Base-by-base conservation (phyloP, 495 filamentous ascomycete genomes). In the Podospora pseudocomata region DNA sequence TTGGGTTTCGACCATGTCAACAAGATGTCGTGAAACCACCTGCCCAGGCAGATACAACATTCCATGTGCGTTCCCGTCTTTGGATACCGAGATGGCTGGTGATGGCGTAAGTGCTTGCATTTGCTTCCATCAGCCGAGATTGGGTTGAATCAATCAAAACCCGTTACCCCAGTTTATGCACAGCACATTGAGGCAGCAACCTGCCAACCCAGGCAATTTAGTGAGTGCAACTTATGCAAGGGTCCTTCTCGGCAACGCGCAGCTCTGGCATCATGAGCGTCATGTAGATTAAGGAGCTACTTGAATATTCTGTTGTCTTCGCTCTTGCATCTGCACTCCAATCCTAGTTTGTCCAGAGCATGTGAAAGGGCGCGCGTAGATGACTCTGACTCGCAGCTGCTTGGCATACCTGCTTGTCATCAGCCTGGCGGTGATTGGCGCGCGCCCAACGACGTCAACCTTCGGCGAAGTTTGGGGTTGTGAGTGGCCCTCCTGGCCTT, bases 121-220 rank as follows among this genome's bases (percentile, higher is more conserved):
- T 49, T 49, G 9, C 9, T 3, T 13, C 13, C 39, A 49, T 49
- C 39, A 49, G 6, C 39, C 13, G 39, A 49, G 39, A 13, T 18
- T 11, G 9, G 15, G 0, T 49, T 16, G 39, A 49, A 49, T 49
- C 39, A 49, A 49, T 49, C 39, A 49, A 18, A 49, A 13, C 39
- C 39, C 5, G 15, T 49, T 44, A 13, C n/a, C 6, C 26, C 61
- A 56, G 5, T 23, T 34, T 0, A 18, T 44, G 7, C 4, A 15
- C 34, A 56, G 55, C 56, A 65, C 26, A 60, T 60, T 60, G 30
- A 32, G 30, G 59, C 26, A 60, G 59, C 23, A 28, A 49, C 39
- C 39, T 49, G 39, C 39, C 39, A 13, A 49, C 39, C 39, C 39
- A 13, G 13, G 39, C 2, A 49, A 1, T 18, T 49, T 0, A 18